These are phyloP conservation scores for Coemansia sp. DNA, from an alignment of 192 early-diverging fungal species.

Conservation along the genomic window DNA sequence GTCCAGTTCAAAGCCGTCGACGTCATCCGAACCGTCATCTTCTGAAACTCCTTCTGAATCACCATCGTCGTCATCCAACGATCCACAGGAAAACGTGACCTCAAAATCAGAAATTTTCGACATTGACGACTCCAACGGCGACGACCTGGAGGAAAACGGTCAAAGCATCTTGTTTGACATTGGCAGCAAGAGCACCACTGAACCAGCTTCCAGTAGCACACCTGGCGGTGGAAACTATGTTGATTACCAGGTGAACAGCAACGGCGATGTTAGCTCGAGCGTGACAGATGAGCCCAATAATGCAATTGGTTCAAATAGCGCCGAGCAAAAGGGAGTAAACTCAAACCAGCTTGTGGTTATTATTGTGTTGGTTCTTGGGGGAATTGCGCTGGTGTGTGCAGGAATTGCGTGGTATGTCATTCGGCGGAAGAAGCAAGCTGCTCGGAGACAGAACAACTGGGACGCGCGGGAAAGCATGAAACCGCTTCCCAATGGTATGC, in stretches of 20 bases:
- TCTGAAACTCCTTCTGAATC: no score
- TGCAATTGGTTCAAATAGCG: no score
- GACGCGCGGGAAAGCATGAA: constrained; percentile 1
- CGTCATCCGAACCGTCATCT: no score
- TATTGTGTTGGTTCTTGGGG: neutral
- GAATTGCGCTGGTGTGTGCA: constrained; percentile 2
- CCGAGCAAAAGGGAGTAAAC: neutral
- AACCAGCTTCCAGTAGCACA: neutral
- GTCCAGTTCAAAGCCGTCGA: no score
- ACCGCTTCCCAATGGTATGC: constrained; percentile 2
- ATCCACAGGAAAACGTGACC: no score
- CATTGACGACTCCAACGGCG: neutral
- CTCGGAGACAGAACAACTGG: constrained; percentile 7
- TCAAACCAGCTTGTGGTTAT: constrained; percentile 4
- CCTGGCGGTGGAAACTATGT: neutral
- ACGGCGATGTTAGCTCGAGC: neutral
- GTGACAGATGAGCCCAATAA: neutral
- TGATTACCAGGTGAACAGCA: constrained; percentile 2
- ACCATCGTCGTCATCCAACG: no score
- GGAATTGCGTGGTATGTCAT: constrained; percentile 6
- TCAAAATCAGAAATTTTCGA: no score
- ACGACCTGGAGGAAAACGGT: neutral
- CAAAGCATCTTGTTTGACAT: neutral
- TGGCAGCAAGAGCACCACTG: no score
- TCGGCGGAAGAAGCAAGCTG: constrained; percentile 5